Evolutionary conservation across 306 rosid species (phyloP), one percentile per base, ranked within the genome.

Genomic region (Fagus crenata): DNA sequence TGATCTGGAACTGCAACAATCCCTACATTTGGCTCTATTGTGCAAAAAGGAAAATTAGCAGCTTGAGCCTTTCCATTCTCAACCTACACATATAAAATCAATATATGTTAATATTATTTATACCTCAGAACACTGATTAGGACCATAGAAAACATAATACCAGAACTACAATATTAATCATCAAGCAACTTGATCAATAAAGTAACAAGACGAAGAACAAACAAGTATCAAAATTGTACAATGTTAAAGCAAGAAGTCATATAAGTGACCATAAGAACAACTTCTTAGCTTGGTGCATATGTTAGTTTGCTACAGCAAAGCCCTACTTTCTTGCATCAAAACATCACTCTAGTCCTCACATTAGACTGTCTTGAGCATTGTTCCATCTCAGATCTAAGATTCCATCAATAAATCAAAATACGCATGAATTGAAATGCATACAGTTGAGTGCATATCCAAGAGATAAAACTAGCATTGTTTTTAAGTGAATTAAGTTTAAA

Each of bases 31-130:
- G 99, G 99, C 86, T 92, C 99, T 82, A 95, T 92, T 4, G 99
- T 95, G 82, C 99, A 95, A 86, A 95, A 95, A 28, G 99, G 99
- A 77, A 95, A 92, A 78, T 95, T 92, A 71, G 97, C 98, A 74
- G 98, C 98, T 89, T 95, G 97, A 76, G 99, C 99, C 86, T 89
- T 95, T 41, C 99, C 99, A 80, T 90, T 95, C 86, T 92, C 99
- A 46, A 95, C 99, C 99, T 95, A 83, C 85, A 81, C 61, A 80
- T 13, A 60, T 35, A 72, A 77, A 58, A 79, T n/a, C 80, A 58
- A 60, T 37, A 77, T 15, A 71, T 58, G 49, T 83, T 70, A 79
- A 75, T 49, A 76, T 74, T 37, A 46, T 63, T 53, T 64, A 72
- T 17, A 37, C 18, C 1, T 67, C 40, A 83, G 43, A 37, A 63